These are phyloP conservation scores for Porodaedalea pini DNA, from an alignment of 1,284 basidiomycete species.

Conservation along the genomic window DNA sequence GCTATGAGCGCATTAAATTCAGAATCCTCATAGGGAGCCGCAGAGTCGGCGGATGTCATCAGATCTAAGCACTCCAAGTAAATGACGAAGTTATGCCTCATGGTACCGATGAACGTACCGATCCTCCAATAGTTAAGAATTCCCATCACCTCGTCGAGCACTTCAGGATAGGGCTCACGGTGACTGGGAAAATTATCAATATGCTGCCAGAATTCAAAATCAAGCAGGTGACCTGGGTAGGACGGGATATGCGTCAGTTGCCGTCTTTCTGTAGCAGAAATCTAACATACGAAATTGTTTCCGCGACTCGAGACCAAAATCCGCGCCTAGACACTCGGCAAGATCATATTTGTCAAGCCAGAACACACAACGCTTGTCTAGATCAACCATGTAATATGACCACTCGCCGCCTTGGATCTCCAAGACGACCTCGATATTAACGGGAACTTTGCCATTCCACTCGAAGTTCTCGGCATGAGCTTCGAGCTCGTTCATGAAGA, in stretches of 20 bases:
- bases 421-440: slow-evolving; percentile 7
- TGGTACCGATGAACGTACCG: slow-evolving; percentile 7
- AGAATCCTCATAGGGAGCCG: background rate
- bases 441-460: background rate
- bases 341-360: slow-evolving; percentile 13
- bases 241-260: too few species aligned
- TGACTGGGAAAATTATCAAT: slow-evolving; percentile 12
- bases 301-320: background rate
- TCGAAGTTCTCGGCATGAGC: background rate
- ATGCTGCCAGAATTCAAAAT: slow-evolving; percentile 15
- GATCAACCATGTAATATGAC: slow-evolving; percentile 14
- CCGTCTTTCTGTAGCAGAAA: background rate
- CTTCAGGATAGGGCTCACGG: background rate
- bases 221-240: background rate
- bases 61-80: slow-evolving; percentile 1
- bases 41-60: slow-evolving; percentile 12
- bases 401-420: slow-evolving; percentile 4
- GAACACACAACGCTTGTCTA: slow-evolving; percentile 1
- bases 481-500: background rate
- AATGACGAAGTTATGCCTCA: background rate
- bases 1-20: slow-evolving; percentile 2
- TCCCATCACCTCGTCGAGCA: slow-evolving; percentile 7
- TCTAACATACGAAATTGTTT: slow-evolving; percentile 3
- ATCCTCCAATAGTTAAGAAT: slow-evolving; percentile 3
- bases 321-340: background rate